Percentiles rank a stretch among this genome's conserved stretches.
These are phyloP conservation scores for Pyrus bretschneideri DNA, from an alignment of 306 rosid species.

Conservation along the genomic window DNA sequence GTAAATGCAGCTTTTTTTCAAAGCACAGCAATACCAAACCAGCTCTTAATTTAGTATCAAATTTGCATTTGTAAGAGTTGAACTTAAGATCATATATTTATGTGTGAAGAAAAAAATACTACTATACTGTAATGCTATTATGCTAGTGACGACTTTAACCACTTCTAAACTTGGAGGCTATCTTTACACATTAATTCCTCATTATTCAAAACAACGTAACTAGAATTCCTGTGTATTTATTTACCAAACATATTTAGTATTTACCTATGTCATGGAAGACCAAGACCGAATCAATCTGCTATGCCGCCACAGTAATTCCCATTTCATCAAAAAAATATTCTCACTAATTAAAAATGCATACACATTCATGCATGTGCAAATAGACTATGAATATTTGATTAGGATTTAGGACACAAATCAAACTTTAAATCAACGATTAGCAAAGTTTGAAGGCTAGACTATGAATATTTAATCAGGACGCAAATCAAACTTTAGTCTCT, in stretches of 20 bases:
- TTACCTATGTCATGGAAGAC: neutral
- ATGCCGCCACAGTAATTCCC: neutral
- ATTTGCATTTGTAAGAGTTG: rapidly evolving
- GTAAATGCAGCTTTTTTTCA: too few species aligned
- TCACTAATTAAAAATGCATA: neutral
- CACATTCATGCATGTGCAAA: neutral
- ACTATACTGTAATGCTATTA: too few species aligned
- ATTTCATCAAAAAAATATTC: neutral
- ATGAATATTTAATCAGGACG: too few species aligned
- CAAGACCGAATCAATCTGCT: neutral
- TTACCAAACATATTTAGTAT: neutral
- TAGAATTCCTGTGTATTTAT: neutral
- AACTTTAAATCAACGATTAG: neutral
- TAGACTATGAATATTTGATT: neutral
- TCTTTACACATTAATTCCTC: too few species aligned
- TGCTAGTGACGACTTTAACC: too few species aligned
- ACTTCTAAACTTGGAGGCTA: too few species aligned
- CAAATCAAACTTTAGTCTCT: neutral
- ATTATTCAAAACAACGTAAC: neutral
- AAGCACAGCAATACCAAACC: too few species aligned
- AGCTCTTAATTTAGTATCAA: too few species aligned
- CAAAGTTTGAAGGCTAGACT: neutral
- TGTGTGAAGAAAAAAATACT: too few species aligned
- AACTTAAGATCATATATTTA: too few species aligned
- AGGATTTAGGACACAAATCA: neutral